Base-by-base conservation (phyloP, 106 monocot species). In the Dioscorea alata region DNA sequence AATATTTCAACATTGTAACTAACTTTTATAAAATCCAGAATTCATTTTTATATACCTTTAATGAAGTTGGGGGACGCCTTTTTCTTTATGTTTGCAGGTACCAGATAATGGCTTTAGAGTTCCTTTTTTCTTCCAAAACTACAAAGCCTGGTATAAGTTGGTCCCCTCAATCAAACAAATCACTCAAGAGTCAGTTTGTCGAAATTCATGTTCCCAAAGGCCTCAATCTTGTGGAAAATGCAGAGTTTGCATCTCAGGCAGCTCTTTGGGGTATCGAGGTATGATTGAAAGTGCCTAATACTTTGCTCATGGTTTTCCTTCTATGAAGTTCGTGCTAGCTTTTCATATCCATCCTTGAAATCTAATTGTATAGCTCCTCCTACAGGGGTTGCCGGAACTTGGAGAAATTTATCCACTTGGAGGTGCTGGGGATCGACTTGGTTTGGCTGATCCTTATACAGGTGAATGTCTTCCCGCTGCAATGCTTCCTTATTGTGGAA, bases 401-500 rank as follows among this genome's bases (percentile, higher is more conserved):
- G 96, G 96, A 68, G 96, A 96, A 77, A 96, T 96, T 73, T 96
- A 96, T 83, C 96, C 96, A 56, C 85, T 96, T 82, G 96, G 96
- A 58, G 92, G 96, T 71, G 88, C 96, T 79, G 96, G 89, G 50
- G 96, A 96, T 74, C 86, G 96, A 19, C 88, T 96, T 73, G 96
- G 92, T 60, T 79, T 96, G 59, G 78, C 92, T 74, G 86, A 96
- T 59, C 66, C 81, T 64, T 71, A 49, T 25, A 89, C 92, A 59
- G 83, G 91, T 69, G 89, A 92, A 81, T 86, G 84, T 65, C 86
- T 96, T 66, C 96, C 96, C 70, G 92, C 96, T 79, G 96, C 96
- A 68, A 75, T 96, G 75, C 92, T 96, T 73, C 88, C 84, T 17
- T 96, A 82, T 68, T 89, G 84, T 76, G 96, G 96, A 66, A 73